Conservation (phyloP, 148 eudicot genomes). For the Dysphania ambrosioides region DNA sequence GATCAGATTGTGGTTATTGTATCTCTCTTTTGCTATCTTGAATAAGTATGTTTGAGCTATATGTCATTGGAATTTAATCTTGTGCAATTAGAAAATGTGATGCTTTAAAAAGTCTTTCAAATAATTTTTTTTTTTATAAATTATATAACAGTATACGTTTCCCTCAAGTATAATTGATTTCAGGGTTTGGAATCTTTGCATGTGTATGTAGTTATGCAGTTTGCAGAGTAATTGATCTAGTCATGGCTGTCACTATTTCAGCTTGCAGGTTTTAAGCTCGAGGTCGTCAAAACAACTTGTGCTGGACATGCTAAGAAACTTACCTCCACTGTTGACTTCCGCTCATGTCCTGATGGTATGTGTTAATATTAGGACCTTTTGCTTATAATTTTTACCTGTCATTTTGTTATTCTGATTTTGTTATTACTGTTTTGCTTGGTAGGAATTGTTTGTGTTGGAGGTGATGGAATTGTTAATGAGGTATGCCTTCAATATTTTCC, state of each 20-base stretch:
- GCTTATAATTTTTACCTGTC: conserved; percentile 1
- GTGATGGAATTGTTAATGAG: conserved; percentile 99
- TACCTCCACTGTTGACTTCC: conserved; percentile 85
- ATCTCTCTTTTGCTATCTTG: background rate
- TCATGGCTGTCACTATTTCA: conserved; percentile 42
- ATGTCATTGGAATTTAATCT: background rate
- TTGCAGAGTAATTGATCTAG: conserved; percentile 19
- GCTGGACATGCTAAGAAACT: conserved; percentile 95
- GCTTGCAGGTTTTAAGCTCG: conserved; percentile 96
- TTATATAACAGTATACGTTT: too few relatives aligned
- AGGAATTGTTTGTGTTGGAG: conserved; percentile 97
- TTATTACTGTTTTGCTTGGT: conserved; percentile 18
- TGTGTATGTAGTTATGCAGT: too few relatives aligned
- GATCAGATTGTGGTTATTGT: background rate
- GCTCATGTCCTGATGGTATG: conserved; percentile 96
- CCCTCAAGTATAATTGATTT: background rate
- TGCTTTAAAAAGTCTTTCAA: conserved; percentile 5
- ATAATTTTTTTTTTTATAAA: background rate
- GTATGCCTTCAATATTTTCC: conserved; percentile 33
- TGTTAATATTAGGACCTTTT: background rate
- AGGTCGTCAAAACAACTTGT: conserved; percentile 87
- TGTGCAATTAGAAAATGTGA: background rate
- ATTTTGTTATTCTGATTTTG: background rate
- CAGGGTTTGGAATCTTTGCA: conserved; percentile 2
- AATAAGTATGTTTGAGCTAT: background rate